phyloP scores from a whole-genome alignment of 2,329 filamentous ascomycete species.

The Ophiocordyceps camponoti-leonardi region DNA sequence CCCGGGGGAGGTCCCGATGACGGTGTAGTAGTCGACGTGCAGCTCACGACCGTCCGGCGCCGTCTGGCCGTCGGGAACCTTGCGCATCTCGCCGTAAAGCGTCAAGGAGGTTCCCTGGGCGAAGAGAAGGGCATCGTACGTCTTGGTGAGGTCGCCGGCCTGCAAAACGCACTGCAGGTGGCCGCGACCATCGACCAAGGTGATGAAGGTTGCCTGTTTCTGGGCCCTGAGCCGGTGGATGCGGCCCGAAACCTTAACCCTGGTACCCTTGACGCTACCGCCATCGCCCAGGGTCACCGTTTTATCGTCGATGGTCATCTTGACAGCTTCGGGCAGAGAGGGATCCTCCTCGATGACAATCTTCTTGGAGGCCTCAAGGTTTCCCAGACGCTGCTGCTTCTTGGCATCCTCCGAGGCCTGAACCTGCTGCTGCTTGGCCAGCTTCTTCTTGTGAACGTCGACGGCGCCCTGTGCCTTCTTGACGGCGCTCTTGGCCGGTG shows the following conservation, averaged over 20 bases:
- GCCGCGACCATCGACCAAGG: slow-evolving; percentile 62
- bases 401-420: slow-evolving; percentile 57
- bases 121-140: slow-evolving; percentile 78
- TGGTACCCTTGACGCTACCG: slow-evolving; percentile 40
- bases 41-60: slow-evolving; percentile 77
- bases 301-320: slow-evolving; percentile 50
- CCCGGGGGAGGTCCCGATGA: slow-evolving; percentile 63
- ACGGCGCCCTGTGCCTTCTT: slow-evolving; percentile 69
- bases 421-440: slow-evolving; percentile 26
- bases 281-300: slow-evolving; percentile 22
- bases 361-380: slow-evolving; percentile 61
- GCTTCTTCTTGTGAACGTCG: slow-evolving; percentile 68
- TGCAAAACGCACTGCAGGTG: slow-evolving; percentile 24
- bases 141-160: slow-evolving; percentile 63
- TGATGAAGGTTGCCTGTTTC: slow-evolving; percentile 75
- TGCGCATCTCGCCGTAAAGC: slow-evolving; percentile 67
- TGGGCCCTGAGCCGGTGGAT: slow-evolving; percentile 69
- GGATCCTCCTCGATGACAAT: slow-evolving; percentile 51
- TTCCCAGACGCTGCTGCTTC: slow-evolving; percentile 47
- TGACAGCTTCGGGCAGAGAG: slow-evolving; percentile 54
- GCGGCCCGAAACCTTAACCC: slow-evolving; percentile 65
- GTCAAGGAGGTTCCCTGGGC: slow-evolving; percentile 77
- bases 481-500: slow-evolving; percentile 63
- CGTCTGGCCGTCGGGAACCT: slow-evolving; percentile 59
- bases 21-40: slow-evolving; percentile 75